These are phyloP conservation scores for Hysterium pulicare DNA, from an alignment of 2,329 filamentous ascomycete species.

Conservation along the genomic window DNA sequence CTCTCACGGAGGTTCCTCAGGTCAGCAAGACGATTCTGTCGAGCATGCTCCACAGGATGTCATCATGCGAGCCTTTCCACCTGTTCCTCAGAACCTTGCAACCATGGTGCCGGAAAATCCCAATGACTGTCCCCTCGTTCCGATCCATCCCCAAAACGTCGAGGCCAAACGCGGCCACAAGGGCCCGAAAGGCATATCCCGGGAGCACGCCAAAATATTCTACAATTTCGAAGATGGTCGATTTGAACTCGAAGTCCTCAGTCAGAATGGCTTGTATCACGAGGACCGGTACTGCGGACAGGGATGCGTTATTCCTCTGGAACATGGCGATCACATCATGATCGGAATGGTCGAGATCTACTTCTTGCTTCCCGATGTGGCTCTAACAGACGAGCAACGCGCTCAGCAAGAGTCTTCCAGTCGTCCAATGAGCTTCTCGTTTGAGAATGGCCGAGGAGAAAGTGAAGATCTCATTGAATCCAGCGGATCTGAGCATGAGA, in stretches of 20 bases:
- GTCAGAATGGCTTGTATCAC: slow-evolving; percentile 62
- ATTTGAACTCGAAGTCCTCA: slow-evolving; percentile 64
- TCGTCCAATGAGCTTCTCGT: slow-evolving; percentile 69
- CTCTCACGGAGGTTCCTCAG: slow-evolving; percentile 31
- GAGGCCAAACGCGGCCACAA: slow-evolving; percentile 47
- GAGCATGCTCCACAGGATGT: slow-evolving; percentile 33
- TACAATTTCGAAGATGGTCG: slow-evolving; percentile 62
- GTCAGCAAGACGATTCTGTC: slow-evolving; percentile 20
- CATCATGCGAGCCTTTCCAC: slow-evolving; percentile 34
- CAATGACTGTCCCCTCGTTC: slow-evolving; percentile 62
- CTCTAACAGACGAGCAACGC: slow-evolving; percentile 48
- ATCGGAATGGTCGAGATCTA: slow-evolving; percentile 67
- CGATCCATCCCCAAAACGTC: slow-evolving; percentile 62
- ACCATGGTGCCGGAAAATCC: slow-evolving; percentile 58
- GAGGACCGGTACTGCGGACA: slow-evolving; percentile 20
- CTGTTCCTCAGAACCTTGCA: slow-evolving; percentile 49
- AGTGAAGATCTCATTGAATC: slow-evolving; percentile 44
- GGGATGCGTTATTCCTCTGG: slow-evolving; percentile 44
- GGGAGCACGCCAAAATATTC: slow-evolving; percentile 68
- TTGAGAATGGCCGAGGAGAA: slow-evolving; percentile 60
- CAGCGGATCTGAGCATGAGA: slow-evolving; percentile 27
- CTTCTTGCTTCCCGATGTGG: slow-evolving; percentile 61
- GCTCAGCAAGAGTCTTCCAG: slow-evolving; percentile 50
- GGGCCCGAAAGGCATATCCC: slow-evolving; percentile 69
- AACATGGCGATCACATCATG: slow-evolving; percentile 64